A percentile compares a stretch with the other conserved stretches of the same genome.
Conservation (phyloP, 202 grass and related monocot genomes). For the Eragrostis tef region DNA sequence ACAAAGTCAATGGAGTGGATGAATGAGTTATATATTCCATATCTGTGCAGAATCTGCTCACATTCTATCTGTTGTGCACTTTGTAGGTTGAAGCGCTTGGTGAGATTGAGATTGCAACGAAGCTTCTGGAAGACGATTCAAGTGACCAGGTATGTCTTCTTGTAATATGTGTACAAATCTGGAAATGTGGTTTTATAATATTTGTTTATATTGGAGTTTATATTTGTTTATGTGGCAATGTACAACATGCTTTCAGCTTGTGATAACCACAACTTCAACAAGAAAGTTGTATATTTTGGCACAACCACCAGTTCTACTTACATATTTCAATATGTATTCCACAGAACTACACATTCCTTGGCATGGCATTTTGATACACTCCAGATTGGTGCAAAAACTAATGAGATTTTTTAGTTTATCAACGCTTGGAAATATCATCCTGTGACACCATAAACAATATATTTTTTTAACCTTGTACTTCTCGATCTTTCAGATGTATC, state of each 20-base stretch:
- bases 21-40: constrained; percentile 28
- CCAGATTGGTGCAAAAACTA: neutral
- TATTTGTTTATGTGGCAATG: constrained; percentile 12
- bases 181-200: constrained; percentile 1
- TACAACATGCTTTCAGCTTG: constrained; percentile 13
- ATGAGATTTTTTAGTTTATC: neutral
- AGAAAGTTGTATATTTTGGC: neutral
- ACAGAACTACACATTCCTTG: neutral
- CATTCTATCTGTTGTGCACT: constrained; percentile 34
- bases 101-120: constrained; percentile 97
- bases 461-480: neutral
- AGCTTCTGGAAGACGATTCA: constrained; percentile 75
- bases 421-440: neutral
- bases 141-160: constrained; percentile 60
- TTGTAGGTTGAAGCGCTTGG: constrained; percentile 85
- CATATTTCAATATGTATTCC: neutral
- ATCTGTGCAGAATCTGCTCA: constrained; percentile 29
- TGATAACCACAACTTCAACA: constrained; percentile 25
- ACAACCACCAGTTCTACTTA: neutral
- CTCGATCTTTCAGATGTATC: too few relatives aligned
- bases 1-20: neutral
- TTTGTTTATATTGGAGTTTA: constrained; percentile 9
- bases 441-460: too few relatives aligned
- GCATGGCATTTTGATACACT: neutral
- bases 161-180: constrained; percentile 25